Percentiles rank a stretch among this genome's conserved stretches.
Conservation (phyloP, 768 basidiomycete species). For the Tephrocybe sp. region DNA sequence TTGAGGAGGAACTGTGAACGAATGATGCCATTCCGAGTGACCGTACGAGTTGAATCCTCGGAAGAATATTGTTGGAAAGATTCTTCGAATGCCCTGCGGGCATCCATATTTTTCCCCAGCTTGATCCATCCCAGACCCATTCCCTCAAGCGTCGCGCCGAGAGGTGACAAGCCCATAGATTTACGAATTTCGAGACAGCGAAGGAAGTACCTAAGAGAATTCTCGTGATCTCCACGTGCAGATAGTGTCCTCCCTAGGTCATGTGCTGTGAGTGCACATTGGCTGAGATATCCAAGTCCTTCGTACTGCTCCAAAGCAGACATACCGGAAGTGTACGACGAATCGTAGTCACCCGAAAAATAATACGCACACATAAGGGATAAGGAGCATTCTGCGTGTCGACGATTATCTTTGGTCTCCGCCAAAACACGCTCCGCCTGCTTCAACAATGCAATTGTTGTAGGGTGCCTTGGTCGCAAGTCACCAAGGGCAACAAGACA, state of each 20-base stretch:
- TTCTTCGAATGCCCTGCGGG: too few species aligned
- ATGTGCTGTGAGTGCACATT: too few species aligned
- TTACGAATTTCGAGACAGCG: not conserved
- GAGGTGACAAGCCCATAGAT: too few species aligned
- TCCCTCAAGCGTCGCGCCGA: not conserved
- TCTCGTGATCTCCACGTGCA: too few species aligned
- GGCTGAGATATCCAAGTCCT: not conserved
- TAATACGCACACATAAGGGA: not conserved
- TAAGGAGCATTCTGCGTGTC: not conserved
- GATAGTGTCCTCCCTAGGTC: too few species aligned
- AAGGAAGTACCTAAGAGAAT: not conserved
- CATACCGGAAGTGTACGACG: not conserved
- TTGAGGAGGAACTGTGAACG: too few species aligned
- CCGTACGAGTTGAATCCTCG: too few species aligned
- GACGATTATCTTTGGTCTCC: not conserved
- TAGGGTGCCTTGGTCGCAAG: not conserved
- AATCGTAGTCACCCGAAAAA: too few species aligned
- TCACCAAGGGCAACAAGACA: not conserved
- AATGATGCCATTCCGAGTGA: too few species aligned
- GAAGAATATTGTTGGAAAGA: too few species aligned
- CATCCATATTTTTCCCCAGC: too few species aligned
- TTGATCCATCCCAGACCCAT: slow-evolving; percentile 2
- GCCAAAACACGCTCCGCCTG: not conserved
- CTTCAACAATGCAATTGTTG: not conserved
- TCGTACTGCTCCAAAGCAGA: too few species aligned